Evolutionary conservation across 2,329 filamentous ascomycete species (phyloP).

Genomic region (Pleomassaria siparia): DNA sequence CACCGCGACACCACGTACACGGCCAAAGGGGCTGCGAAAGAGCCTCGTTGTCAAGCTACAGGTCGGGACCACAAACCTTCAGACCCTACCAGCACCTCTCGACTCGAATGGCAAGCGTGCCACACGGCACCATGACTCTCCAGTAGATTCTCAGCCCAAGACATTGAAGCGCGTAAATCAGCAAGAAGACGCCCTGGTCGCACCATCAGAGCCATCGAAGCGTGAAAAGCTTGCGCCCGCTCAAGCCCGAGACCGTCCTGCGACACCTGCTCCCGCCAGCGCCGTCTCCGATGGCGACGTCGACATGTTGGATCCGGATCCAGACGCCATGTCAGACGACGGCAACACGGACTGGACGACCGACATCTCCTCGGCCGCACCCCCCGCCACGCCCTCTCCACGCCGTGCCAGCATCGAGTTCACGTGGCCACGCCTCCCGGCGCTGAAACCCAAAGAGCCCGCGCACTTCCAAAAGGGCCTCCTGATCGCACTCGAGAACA

Average conservation of each 20-base stretch:
- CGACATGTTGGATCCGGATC: neutral
- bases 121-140: no score
- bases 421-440: neutral
- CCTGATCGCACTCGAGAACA: constrained; percentile 3
- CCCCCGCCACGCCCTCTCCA: neutral
- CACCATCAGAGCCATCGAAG: no score
- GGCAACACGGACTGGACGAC: neutral
- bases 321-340: neutral
- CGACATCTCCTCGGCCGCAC: neutral
- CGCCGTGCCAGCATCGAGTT: neutral
- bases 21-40: neutral
- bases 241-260: no score
- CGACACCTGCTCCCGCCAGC: no score
- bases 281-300: neutral
- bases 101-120: no score
- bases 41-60: neutral
- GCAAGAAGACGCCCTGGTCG: no score
- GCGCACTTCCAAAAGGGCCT: constrained; percentile 2
- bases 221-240: no score
- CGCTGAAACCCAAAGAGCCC: neutral
- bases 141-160: no score
- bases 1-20: neutral
- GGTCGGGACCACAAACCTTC: neutral
- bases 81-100: neutral
- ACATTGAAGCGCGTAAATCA: no score